Conservation (phyloP, 2,329 filamentous ascomycete species). For the Paecilomyces formosus region DNA sequence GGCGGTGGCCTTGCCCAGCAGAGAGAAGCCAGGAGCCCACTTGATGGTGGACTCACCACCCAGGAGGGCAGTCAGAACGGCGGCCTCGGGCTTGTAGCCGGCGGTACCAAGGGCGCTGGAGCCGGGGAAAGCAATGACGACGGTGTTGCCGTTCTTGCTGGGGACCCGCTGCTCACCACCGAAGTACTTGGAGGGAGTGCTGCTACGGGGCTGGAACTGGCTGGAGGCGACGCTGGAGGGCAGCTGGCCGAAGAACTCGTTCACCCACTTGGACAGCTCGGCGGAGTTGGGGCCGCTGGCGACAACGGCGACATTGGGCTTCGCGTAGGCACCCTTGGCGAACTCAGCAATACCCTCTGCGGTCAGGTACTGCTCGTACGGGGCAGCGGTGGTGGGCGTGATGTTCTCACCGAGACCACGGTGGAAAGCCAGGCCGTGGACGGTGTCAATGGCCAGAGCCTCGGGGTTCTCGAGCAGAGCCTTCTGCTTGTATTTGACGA, state of each 20-base stretch:
- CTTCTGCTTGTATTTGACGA: slow-evolving; percentile 72
- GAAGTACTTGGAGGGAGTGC: slow-evolving; percentile 71
- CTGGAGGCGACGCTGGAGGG: slow-evolving; percentile 44
- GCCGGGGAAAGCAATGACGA: slow-evolving; percentile 89
- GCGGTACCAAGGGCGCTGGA: slow-evolving; percentile 64
- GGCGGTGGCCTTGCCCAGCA: slow-evolving; percentile 72
- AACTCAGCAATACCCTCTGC: slow-evolving; percentile 68
- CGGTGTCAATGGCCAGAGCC: slow-evolving; percentile 75
- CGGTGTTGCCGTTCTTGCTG: slow-evolving; percentile 67
- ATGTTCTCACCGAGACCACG: slow-evolving; percentile 76
- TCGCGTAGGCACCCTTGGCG: slow-evolving; percentile 72
- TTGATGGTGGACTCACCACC: slow-evolving; percentile 89
- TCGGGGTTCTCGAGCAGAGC: slow-evolving; percentile 55
- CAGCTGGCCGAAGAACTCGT: slow-evolving; percentile 78
- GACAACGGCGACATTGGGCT: slow-evolving; percentile 84
- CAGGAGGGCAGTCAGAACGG: slow-evolving; percentile 80
- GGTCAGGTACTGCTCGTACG: slow-evolving; percentile 72
- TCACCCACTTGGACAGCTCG: slow-evolving; percentile 80
- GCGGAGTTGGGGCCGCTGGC: slow-evolving; percentile 75
- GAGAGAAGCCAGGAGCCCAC: slow-evolving; percentile 88
- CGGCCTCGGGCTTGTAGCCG: slow-evolving; percentile 81
- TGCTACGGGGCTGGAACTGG: slow-evolving; percentile 49
- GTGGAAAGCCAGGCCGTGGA: slow-evolving; percentile 85
- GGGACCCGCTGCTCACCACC: slow-evolving; percentile 90
- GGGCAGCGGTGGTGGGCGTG: slow-evolving; percentile 63